Evolutionary conservation across 805 yeast species (phyloP).

Genomic region (Lipomyces yamadae): DNA sequence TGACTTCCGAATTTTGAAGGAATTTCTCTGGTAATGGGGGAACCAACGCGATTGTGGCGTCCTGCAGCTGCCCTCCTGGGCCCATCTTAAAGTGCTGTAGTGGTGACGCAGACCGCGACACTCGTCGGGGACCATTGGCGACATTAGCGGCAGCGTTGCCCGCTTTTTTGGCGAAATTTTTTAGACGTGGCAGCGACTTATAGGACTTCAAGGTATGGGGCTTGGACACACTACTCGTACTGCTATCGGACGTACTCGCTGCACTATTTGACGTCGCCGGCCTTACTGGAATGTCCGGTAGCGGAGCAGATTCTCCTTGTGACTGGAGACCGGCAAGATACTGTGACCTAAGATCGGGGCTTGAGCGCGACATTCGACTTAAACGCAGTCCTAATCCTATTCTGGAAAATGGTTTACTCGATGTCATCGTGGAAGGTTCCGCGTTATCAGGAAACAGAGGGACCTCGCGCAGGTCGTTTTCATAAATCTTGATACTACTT

Average conservation of each 20-base stretch:
- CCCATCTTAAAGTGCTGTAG: slow-evolving; percentile 1
- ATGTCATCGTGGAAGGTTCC: neutral
- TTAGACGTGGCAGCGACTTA: slow-evolving; percentile 22
- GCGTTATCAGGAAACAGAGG: neutral
- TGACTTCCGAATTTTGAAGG: neutral
- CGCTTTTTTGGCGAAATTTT: slow-evolving; percentile 17
- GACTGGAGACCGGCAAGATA: slow-evolving; percentile 8
- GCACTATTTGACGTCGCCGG: slow-evolving; percentile 12
- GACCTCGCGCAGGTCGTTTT: neutral
- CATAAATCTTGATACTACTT: neutral
- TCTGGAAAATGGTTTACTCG: neutral
- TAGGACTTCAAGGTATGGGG: slow-evolving; percentile 6
- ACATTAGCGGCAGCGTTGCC: slow-evolving; percentile 7
- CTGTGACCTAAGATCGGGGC: slow-evolving; percentile 27
- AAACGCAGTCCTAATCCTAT: neutral
- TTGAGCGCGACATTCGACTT: slow-evolving; percentile 21
- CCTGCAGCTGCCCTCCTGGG: neutral
- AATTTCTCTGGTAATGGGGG: slow-evolving; percentile 7
- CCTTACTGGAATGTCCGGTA: neutral
- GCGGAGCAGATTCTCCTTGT: neutral
- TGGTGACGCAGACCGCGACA: slow-evolving; percentile 26
- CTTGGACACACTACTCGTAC: slow-evolving; percentile 4
- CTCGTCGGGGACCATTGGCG: slow-evolving; percentile 2
- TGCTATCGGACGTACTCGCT: slow-evolving; percentile 3
- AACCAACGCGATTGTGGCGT: neutral